Evolutionary conservation across 768 basidiomycete species (phyloP).

Genomic region (Lentinus brumalis): DNA sequence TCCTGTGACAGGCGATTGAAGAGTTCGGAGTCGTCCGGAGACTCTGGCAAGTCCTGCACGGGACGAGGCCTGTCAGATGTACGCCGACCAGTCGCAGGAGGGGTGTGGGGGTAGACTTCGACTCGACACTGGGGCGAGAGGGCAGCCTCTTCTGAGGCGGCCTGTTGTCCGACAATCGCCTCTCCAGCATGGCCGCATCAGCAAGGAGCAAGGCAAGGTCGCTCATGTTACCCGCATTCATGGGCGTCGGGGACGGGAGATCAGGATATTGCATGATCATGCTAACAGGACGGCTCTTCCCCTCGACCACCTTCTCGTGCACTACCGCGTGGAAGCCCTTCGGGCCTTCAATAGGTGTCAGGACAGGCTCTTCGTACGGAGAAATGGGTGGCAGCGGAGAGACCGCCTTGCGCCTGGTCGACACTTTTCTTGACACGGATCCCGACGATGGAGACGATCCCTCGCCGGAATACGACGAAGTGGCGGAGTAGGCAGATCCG

Average conservation of each 20-base stretch:
- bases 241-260: conserved; percentile 14
- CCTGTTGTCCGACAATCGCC: conserved; percentile 23
- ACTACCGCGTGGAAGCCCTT: conserved; percentile 36
- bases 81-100: conserved; percentile 41
- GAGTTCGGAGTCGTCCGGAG: conserved; percentile 9
- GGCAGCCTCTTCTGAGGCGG: conserved; percentile 20
- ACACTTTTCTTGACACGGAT: conserved; percentile 12
- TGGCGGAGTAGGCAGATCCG: conserved; percentile 9
- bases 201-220: conserved; percentile 28
- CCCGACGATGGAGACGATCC: conserved; percentile 7
- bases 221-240: conserved; percentile 22
- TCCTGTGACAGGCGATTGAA: conserved; percentile 14
- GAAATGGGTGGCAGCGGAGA: conserved; percentile 3
- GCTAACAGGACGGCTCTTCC: conserved; percentile 16
- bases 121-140: conserved; percentile 25
- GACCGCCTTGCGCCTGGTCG: conserved; percentile 2
- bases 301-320: conserved; percentile 30
- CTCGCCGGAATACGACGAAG: conserved; percentile 8
- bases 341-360: conserved; percentile 23
- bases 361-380: conserved; percentile 23
- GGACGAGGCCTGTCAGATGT: conserved; percentile 14
- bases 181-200: conserved; percentile 30
- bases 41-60: conserved; percentile 18
- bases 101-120: conserved; percentile 42
- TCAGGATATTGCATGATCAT: conserved; percentile 12